Evolutionary conservation across 164 flowering plant species (phyloP), one percentile per base, ranked within the genome.

Genomic region (grape (Vitis vinifera)): DNA sequence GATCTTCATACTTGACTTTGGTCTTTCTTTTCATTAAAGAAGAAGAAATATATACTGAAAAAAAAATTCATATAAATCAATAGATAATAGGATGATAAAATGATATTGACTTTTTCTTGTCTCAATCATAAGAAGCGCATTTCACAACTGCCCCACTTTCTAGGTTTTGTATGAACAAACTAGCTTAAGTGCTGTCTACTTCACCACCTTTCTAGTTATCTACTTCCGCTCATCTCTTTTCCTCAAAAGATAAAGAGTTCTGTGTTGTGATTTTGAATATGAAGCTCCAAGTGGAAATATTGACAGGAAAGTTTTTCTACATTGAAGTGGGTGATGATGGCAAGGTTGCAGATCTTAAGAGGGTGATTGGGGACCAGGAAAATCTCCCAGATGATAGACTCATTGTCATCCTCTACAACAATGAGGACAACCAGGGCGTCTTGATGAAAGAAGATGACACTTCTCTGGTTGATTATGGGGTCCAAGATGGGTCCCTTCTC

Each of bases 291-390:
- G 81, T 82, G 67, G 86, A 87, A 74, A 78, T 78, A 67, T 16
- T 85, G 68, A 85, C 91, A 30, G 88, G 89, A 16, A 68, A 17
- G 1, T 61, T 84, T 0, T 84, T 85, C 76, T 72, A 73, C 62
- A 61, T 85, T 14, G 62, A 82, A 31, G 75, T 85, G 3, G 80
- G 52, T 16, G 66, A 75, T 2, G 79, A 82, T 59, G 83, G 86
- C 1, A 84, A 81, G 0, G 73, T 87, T 4, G 80, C 63, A 13
- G 88, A 87, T 69, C 77, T 84, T 1, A 84, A 82, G 71, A 66
- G 61, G 17, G 81, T 78, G 63, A 85, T 87, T 10, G 86, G n/a
- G 17, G 64, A 78, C 7, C 85, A 81, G 63, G 75, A 81, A 55
- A 72, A 79, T 30, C 75, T 85, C 8, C 86, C 89, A 9, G 8